Conservation (phyloP, 768 basidiomycete species). For the Tulasnella sp. region DNA sequence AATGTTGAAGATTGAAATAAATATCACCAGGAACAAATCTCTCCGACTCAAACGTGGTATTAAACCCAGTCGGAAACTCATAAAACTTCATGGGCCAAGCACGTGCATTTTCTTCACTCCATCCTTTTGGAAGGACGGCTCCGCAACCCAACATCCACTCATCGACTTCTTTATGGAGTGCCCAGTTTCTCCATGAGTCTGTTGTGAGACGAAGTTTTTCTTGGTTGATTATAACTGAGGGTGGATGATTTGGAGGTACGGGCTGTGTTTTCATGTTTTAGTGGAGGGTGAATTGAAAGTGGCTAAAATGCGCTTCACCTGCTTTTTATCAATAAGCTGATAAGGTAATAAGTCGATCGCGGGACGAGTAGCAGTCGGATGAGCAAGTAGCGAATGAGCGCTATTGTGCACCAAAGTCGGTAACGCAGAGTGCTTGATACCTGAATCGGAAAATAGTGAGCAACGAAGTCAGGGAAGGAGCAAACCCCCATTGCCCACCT, state of each 20-base stretch:
- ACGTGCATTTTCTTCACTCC: slow-evolving; percentile 66
- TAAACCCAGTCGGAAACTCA: slow-evolving; percentile 94
- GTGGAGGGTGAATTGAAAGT: background rate
- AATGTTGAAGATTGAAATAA: slow-evolving; percentile 60
- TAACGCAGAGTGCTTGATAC: slow-evolving; percentile 59
- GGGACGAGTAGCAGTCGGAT: slow-evolving; percentile 35
- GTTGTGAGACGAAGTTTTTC: slow-evolving; percentile 64
- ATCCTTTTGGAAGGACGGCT: slow-evolving; percentile 73
- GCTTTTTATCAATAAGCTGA: slow-evolving; percentile 78
- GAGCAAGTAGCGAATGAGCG: slow-evolving; percentile 51
- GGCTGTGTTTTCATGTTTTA: slow-evolving; percentile 33
- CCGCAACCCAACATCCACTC: slow-evolving; percentile 87
- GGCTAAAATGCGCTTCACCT: slow-evolving; percentile 29
- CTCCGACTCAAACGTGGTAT: slow-evolving; percentile 66
- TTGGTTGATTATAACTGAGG: slow-evolving; percentile 58
- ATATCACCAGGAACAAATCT: slow-evolving; percentile 78
- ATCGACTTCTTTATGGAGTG: slow-evolving; percentile 71
- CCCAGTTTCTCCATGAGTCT: slow-evolving; percentile 68
- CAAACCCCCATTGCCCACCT: slow-evolving; percentile 39
- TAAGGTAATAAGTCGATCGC: slow-evolving; percentile 66
- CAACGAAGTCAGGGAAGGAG: background rate
- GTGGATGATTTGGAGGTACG: slow-evolving; percentile 53
- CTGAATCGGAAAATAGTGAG: slow-evolving; percentile 29
- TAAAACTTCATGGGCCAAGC: slow-evolving; percentile 53
- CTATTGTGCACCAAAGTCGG: slow-evolving; percentile 73